Evolutionary conservation across 1,284 basidiomycete species (phyloP).

Genomic region (Tylopilus sp.): DNA sequence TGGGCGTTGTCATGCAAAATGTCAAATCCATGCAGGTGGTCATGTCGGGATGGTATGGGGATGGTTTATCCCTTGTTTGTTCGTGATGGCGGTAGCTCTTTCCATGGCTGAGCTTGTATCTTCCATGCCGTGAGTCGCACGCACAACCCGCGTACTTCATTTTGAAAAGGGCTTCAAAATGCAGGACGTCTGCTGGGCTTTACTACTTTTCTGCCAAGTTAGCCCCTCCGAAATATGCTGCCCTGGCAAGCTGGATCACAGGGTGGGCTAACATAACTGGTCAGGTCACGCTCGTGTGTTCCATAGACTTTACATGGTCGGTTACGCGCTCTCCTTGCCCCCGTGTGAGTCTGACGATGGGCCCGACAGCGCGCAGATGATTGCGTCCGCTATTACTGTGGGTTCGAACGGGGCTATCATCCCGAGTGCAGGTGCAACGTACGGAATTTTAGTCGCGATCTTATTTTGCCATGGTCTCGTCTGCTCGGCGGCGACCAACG

Average conservation of each 20-base stretch:
- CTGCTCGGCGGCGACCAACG: constrained; percentile 63
- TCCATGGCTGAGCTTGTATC: constrained; percentile 72
- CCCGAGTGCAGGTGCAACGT: constrained; percentile 59
- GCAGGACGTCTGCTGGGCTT: constrained; percentile 63
- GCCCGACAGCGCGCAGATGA: constrained; percentile 60
- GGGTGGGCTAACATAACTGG: constrained; percentile 61
- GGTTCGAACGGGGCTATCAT: constrained; percentile 49
- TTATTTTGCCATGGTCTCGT: constrained; percentile 62
- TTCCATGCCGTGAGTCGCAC: constrained; percentile 63
- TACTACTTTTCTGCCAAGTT: constrained; percentile 74
- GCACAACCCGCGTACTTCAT: not conserved
- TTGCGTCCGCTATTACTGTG: constrained; percentile 65
- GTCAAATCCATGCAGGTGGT: constrained; percentile 43
- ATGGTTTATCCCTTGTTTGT: constrained; percentile 69
- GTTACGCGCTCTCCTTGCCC: constrained; percentile 5
- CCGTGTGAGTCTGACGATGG: constrained; percentile 8
- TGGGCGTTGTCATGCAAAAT: not conserved
- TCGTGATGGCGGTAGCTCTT: constrained; percentile 62
- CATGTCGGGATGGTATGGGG: constrained; percentile 77
- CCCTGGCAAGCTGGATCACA: constrained; percentile 73
- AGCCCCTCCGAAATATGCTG: constrained; percentile 54
- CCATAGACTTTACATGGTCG: constrained; percentile 69
- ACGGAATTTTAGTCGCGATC: constrained; percentile 61
- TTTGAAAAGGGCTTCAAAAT: not conserved
- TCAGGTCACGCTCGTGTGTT: constrained; percentile 63